phyloP scores from a whole-genome alignment of 129 eudicot species.

The Saposhnikovia divaricata region DNA sequence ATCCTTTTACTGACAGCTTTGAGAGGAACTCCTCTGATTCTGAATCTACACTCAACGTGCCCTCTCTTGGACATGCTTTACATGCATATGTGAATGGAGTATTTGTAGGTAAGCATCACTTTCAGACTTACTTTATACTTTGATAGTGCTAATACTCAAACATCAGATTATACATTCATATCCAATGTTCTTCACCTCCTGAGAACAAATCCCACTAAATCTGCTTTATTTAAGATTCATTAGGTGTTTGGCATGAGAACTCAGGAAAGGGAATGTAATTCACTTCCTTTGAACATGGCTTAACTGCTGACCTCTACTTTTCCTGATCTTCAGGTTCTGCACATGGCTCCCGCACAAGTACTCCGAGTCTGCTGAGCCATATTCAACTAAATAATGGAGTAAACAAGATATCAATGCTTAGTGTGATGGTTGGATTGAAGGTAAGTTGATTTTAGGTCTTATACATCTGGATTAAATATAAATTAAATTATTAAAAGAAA shows the following conservation, averaged over 20 bases:
- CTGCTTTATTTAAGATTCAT: too few species aligned
- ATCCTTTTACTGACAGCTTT: slow-evolving; percentile 28
- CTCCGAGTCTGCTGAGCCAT: slow-evolving; percentile 22
- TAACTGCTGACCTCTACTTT: not conserved
- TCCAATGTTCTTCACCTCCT: not conserved
- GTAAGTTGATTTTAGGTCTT: slow-evolving; percentile 28
- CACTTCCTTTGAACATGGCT: too few species aligned
- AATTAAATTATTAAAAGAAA: not conserved
- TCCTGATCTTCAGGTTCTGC: slow-evolving; percentile 35
- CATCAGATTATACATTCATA: not conserved
- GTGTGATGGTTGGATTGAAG: slow-evolving; percentile 69
- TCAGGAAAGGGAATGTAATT: too few species aligned
- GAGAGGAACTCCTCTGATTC: slow-evolving; percentile 32
- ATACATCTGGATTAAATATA: not conserved
- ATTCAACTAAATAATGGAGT: slow-evolving; percentile 29
- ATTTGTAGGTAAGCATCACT: slow-evolving; percentile 43
- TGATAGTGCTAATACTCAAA: not conserved
- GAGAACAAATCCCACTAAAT: too few species aligned
- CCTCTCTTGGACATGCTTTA: slow-evolving; percentile 59
- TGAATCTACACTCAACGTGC: slow-evolving; percentile 30
- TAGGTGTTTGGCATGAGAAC: too few species aligned
- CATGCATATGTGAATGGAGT: slow-evolving; percentile 68
- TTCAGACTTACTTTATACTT: not conserved
- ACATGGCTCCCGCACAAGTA: slow-evolving; percentile 37
- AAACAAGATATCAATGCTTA: slow-evolving; percentile 63